phyloP scores from a whole-genome alignment of 2,329 filamentous ascomycete genomes.

The Trichoderma sp. region DNA sequence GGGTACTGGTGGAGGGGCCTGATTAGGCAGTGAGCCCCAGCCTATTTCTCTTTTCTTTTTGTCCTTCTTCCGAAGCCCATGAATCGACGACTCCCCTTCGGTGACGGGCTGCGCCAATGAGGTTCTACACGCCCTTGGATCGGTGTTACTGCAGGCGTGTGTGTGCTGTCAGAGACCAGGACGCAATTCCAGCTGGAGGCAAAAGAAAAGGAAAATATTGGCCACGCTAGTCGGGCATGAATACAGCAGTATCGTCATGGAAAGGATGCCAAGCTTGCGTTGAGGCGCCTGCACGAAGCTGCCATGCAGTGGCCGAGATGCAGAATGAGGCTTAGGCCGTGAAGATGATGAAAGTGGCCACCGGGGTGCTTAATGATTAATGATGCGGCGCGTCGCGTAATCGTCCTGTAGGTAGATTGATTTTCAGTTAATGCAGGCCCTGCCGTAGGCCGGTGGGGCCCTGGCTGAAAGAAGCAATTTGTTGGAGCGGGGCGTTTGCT shows the following conservation, averaged over 20 bases:
- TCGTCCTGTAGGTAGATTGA: background rate
- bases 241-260: background rate
- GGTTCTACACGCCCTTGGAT: background rate
- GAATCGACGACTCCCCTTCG: background rate
- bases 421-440: background rate
- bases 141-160: background rate
- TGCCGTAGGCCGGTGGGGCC: background rate
- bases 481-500: background rate
- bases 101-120: background rate
- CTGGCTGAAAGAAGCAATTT: background rate
- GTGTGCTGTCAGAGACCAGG: background rate
- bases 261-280: background rate
- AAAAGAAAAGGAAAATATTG: background rate
- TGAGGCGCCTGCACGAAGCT: background rate
- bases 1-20: background rate
- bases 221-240: background rate
- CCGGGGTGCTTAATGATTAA: background rate
- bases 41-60: background rate
- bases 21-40: background rate
- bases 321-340: background rate
- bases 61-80: background rate
- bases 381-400: constrained; percentile 3
- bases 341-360: background rate
- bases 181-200: background rate
- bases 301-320: background rate